Percentiles rank a stretch among this genome's conserved stretches.
These are phyloP conservation scores for Emericellopsis terricola DNA, from an alignment of 495 filamentous ascomycete genomes.

Conservation along the genomic window DNA sequence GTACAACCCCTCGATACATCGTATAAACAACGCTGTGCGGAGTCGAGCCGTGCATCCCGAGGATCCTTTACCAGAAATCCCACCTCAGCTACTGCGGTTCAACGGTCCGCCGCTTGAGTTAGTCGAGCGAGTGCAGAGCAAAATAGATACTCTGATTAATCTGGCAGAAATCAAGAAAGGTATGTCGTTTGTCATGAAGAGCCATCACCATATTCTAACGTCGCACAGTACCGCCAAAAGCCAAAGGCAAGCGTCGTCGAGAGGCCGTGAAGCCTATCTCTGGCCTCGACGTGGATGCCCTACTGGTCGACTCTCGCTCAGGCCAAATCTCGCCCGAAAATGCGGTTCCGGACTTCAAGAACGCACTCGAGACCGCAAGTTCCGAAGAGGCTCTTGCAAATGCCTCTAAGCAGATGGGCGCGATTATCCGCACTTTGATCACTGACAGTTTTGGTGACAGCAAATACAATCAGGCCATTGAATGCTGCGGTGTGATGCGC, in stretches of 20 bases:
- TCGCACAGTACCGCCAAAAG: conserved; percentile 59
- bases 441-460: conserved; percentile 54
- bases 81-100: conserved; percentile 53
- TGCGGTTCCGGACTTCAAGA: conserved; percentile 84
- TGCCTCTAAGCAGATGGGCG: conserved; percentile 55
- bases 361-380: conserved; percentile 40
- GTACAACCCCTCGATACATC: conserved; percentile 84
- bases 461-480: conserved; percentile 57
- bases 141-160: conserved; percentile 43
- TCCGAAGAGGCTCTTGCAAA: conserved; percentile 37
- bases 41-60: conserved; percentile 62
- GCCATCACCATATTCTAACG: conserved; percentile 8
- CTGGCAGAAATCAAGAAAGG: conserved; percentile 78
- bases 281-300: conserved; percentile 67
- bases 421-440: conserved; percentile 51
- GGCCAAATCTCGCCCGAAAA: conserved; percentile 58
- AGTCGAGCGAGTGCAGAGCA: conserved; percentile 31
- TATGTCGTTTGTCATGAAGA: conserved; percentile 11
- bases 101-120: conserved; percentile 56
- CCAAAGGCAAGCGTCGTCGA: conserved; percentile 50
- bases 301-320: conserved; percentile 38
- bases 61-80: conserved; percentile 44
- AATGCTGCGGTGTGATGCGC: conserved; percentile 59
- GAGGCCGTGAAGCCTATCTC: conserved; percentile 72
- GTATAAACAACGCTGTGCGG: conserved; percentile 69